Percentiles rank a stretch among this genome's conserved stretches.
phyloP scores from a whole-genome alignment of 805 yeast species.

The Myxozyma geophila region DNA sequence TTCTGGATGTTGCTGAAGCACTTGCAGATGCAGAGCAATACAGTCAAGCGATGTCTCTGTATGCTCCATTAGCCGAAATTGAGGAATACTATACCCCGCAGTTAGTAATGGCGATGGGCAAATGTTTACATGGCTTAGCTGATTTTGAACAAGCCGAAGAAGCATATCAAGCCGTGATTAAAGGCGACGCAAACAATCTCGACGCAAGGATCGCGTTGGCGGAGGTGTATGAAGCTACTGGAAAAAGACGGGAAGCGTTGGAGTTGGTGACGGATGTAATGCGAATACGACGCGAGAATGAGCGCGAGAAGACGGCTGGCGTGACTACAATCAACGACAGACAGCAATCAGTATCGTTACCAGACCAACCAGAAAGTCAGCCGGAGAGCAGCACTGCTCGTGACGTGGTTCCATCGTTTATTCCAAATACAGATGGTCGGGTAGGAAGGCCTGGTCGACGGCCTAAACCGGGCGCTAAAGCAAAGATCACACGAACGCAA shows the following conservation, averaged over 20 bases:
- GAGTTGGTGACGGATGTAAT: slow-evolving; percentile 42
- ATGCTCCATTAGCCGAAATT: slow-evolving; percentile 59
- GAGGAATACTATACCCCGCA: slow-evolving; percentile 49
- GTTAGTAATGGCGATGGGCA: slow-evolving; percentile 65
- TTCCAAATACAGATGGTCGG: slow-evolving; percentile 27
- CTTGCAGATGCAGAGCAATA: slow-evolving; percentile 70
- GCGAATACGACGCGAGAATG: slow-evolving; percentile 34
- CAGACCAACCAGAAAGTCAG: background rate
- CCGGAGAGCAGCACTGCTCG: background rate
- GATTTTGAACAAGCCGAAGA: slow-evolving; percentile 67
- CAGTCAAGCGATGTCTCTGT: slow-evolving; percentile 75
- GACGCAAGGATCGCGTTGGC: slow-evolving; percentile 80
- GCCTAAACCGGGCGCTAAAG: background rate
- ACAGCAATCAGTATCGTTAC: background rate
- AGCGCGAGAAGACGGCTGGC: slow-evolving; percentile 19
- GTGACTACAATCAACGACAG: background rate
- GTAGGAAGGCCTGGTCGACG: slow-evolving; percentile 13
- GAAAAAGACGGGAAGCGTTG: slow-evolving; percentile 43
- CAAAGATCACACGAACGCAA: slow-evolving; percentile 21
- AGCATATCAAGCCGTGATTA: slow-evolving; percentile 59
- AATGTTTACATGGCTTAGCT: slow-evolving; percentile 74
- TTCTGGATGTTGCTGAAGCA: slow-evolving; percentile 73
- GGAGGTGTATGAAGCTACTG: slow-evolving; percentile 65
- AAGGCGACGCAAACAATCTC: slow-evolving; percentile 53
- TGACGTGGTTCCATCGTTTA: slow-evolving; percentile 24